Percentiles rank a stretch among this genome's conserved stretches.
Evolutionary conservation across 345 rosid genomes (phyloP).

Genomic region (Theobroma cacao): DNA sequence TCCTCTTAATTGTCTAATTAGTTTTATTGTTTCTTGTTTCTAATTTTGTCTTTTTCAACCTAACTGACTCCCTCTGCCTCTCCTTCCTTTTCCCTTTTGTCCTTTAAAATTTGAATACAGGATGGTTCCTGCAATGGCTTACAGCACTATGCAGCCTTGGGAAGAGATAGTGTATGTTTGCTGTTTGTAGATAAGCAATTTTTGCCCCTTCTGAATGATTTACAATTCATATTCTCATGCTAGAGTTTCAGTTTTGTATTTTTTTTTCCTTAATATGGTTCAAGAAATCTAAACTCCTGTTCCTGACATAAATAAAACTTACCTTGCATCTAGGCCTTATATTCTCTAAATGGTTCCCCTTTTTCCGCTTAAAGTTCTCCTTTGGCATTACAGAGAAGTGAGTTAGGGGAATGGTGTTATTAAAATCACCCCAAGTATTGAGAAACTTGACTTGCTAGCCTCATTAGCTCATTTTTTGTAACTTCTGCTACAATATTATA

Average conservation of each 20-base stretch:
- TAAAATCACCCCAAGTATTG: not conserved
- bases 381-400: not conserved
- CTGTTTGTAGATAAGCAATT: conserved; percentile 7
- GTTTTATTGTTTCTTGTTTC: not conserved
- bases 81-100: not conserved
- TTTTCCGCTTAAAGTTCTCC: not conserved
- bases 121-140: conserved; percentile 99
- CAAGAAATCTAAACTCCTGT: not conserved
- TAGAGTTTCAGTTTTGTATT: not conserved
- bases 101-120: conserved; percentile 31
- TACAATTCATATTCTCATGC: not conserved
- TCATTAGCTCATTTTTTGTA: not conserved
- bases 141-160: conserved; percentile 98
- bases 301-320: not conserved
- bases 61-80: not conserved
- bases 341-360: not conserved
- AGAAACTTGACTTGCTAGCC: not conserved
- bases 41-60: not conserved
- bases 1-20: not conserved
- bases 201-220: not conserved
- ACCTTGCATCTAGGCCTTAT: not conserved
- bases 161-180: conserved; percentile 81
- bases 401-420: not conserved
- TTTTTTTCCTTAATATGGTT: not conserved
- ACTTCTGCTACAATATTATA: not conserved